Evolutionary conservation across 164 flowering plant genomes (phyloP).

Genomic region (Berberis vulgaris): DNA sequence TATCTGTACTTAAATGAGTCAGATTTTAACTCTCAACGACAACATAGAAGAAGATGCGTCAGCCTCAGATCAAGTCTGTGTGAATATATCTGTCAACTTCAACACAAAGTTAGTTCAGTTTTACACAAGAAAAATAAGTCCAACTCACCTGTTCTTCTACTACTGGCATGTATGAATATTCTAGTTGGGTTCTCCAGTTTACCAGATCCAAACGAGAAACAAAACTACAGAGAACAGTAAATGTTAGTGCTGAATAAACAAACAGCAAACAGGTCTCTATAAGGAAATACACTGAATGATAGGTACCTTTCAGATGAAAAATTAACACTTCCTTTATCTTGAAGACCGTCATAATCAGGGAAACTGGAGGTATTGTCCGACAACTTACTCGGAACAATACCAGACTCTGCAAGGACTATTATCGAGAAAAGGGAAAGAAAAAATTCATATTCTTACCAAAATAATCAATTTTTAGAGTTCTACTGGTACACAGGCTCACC

Average conservation of each 20-base stretch:
- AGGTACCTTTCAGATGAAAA: constrained; percentile 76
- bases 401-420: constrained; percentile 86
- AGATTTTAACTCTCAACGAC: constrained; percentile 42
- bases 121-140: background rate
- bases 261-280: background rate
- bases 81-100: background rate
- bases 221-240: constrained; percentile 31
- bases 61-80: background rate
- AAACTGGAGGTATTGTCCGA: constrained; percentile 21
- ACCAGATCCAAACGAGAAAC: constrained; percentile 68
- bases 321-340: constrained; percentile 14
- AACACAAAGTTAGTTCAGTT: background rate
- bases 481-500: constrained; percentile 26
- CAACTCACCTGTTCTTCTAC: constrained; percentile 39
- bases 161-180: constrained; percentile 41
- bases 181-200: constrained; percentile 75
- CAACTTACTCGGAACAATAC: constrained; percentile 66
- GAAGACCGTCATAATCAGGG: constrained; percentile 14
- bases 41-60: background rate
- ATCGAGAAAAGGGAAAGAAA: constrained; percentile 7
- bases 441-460: constrained; percentile 5
- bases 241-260: background rate
- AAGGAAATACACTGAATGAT: constrained; percentile 1
- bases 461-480: background rate
- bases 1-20: constrained; percentile 92